Conservation (phyloP, 768 basidiomycete species). For the Termitomyces sp. region DNA sequence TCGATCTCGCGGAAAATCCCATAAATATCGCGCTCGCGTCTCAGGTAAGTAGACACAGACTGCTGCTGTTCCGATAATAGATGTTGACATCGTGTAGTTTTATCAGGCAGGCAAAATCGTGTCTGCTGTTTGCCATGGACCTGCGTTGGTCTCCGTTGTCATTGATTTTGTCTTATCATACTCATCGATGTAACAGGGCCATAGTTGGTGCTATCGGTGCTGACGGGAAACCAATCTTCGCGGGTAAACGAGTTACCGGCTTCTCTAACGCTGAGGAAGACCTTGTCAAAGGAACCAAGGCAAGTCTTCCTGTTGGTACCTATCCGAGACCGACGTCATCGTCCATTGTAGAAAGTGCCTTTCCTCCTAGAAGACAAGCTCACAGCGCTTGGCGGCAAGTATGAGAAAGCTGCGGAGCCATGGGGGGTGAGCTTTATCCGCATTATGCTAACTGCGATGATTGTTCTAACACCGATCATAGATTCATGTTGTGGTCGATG, state of each 20-base stretch:
- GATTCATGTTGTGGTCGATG: conserved; percentile 51
- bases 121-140: conserved; percentile 77
- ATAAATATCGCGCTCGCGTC: conserved; percentile 53
- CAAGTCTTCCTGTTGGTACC: conserved; percentile 12
- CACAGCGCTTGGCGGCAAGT: conserved; percentile 57
- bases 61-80: not conserved
- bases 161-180: not conserved
- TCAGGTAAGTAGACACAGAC: conserved; percentile 30
- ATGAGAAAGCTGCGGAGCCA: conserved; percentile 47
- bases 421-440: conserved; percentile 42
- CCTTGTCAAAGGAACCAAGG: conserved; percentile 36
- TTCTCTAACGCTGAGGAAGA: conserved; percentile 74
- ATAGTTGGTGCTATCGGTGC: conserved; percentile 51
- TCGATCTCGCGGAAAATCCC: conserved; percentile 61
- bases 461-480: conserved; percentile 12
- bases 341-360: conserved; percentile 43
- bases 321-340: not conserved
- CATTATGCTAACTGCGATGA: not conserved
- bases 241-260: conserved; percentile 50
- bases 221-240: conserved; percentile 60
- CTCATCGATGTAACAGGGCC: conserved; percentile 32
- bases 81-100: conserved; percentile 37
- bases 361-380: conserved; percentile 71
- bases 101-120: conserved; percentile 62
- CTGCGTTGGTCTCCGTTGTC: conserved; percentile 42